Conservation (phyloP, 352 stramenopile genomes). For the Plasmopara halstedii region DNA sequence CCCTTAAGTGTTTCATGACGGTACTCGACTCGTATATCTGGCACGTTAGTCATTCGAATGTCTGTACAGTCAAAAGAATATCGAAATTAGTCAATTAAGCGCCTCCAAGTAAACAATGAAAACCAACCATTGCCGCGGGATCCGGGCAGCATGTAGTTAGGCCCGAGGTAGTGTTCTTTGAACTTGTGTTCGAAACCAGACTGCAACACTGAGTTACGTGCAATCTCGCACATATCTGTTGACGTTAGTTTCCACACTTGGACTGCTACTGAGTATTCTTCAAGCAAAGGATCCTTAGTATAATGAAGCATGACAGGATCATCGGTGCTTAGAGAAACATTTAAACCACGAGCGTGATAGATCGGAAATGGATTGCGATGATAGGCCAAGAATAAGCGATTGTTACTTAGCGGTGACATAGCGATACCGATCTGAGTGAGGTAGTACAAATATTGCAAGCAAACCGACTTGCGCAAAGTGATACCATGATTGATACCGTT, state of each 20-base stretch:
- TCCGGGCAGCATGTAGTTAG: slow-evolving; percentile 79
- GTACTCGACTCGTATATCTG: slow-evolving; percentile 89
- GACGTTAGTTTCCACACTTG: slow-evolving; percentile 94
- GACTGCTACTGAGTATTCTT: slow-evolving; percentile 91
- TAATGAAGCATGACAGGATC: slow-evolving; percentile 98
- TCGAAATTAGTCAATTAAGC: slow-evolving; percentile 6
- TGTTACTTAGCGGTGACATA: slow-evolving; percentile 93
- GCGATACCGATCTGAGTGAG: slow-evolving; percentile 94
- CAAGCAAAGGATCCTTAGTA: slow-evolving; percentile 96
- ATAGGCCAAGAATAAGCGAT: slow-evolving; percentile 94
- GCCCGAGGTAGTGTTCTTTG: slow-evolving; percentile 96
- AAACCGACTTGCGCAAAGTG: slow-evolving; percentile 94
- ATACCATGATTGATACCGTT: slow-evolving; percentile 99
- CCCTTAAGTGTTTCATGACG: slow-evolving; percentile 74
- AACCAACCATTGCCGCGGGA: slow-evolving; percentile 68
- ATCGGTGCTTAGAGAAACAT: slow-evolving; percentile 98
- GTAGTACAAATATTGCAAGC: slow-evolving; percentile 99
- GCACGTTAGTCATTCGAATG: slow-evolving; percentile 93
- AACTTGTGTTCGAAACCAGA: slow-evolving; percentile 97
- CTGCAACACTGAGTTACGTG: slow-evolving; percentile 97
- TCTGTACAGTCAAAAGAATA: slow-evolving; percentile 34
- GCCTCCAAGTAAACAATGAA: not conserved
- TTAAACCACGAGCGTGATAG: slow-evolving; percentile 94
- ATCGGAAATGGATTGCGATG: slow-evolving; percentile 92
- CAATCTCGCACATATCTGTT: slow-evolving; percentile 98